Conservation (phyloP, 345 rosid genomes). For the Citrus reticulata region DNA sequence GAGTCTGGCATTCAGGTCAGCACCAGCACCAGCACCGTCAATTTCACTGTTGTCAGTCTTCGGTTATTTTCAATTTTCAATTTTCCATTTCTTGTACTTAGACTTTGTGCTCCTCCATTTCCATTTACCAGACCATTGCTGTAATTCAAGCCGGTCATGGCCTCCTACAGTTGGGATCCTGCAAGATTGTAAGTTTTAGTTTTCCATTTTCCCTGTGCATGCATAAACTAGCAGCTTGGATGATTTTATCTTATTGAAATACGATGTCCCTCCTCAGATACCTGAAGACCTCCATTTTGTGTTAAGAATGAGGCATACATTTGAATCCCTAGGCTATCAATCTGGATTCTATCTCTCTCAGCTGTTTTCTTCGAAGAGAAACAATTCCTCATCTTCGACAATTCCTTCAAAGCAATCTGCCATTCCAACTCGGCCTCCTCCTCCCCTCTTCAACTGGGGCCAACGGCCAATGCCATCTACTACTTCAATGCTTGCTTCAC, state of each 20-base stretch:
- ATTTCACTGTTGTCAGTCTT: slow-evolving; percentile 8
- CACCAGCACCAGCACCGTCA: background rate
- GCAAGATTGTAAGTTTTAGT: slow-evolving; percentile 77
- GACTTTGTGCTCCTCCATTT: slow-evolving; percentile 7
- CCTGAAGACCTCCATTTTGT: slow-evolving; percentile 99
- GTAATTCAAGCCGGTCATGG: slow-evolving; percentile 99
- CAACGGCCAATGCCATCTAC: slow-evolving; percentile 51
- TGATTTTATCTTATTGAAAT: slow-evolving; percentile 2
- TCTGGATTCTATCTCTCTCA: slow-evolving; percentile 94
- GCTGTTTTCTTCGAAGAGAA: slow-evolving; percentile 73
- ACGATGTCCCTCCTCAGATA: slow-evolving; percentile 38
- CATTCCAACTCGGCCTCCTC: slow-evolving; percentile 57
- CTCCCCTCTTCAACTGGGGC: slow-evolving; percentile 60
- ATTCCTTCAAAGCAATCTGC: slow-evolving; percentile 53
- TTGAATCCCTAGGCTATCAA: slow-evolving; percentile 90
- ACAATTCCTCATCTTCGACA: slow-evolving; percentile 42
- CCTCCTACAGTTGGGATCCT: slow-evolving; percentile 87
- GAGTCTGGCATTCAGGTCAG: slow-evolving; percentile 98
- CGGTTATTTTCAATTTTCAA: background rate
- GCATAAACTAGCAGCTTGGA: background rate
- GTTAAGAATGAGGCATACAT: slow-evolving; percentile 89
- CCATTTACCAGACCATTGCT: slow-evolving; percentile 76
- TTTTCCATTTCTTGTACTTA: slow-evolving; percentile 2
- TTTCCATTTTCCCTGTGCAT: background rate
- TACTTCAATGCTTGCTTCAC: slow-evolving; percentile 54